Evolutionary conservation across 2,329 filamentous ascomycete species (phyloP), one percentile per base, ranked within the genome.

Genomic region (Sporothrix protearum): DNA sequence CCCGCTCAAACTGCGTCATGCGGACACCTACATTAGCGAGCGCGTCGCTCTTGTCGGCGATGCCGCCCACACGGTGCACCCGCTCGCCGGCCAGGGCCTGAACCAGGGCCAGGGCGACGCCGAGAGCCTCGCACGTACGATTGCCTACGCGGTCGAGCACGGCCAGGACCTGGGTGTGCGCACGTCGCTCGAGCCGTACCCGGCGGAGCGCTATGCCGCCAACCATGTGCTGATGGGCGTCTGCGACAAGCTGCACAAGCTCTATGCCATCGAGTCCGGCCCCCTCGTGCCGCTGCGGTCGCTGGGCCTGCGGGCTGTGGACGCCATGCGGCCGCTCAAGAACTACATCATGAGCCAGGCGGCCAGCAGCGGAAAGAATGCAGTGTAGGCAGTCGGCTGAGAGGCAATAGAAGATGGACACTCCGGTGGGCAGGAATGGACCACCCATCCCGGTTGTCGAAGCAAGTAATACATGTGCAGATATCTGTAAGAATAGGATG

Each of bases 101-200:
- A 99, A 99, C 78, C 92, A 96, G 77, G 96, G 96, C 1, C 91
- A 98, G 74, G 94, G 89, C 22, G 96, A 99, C 78, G 92, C 96
- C 0, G 90, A 93, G 76, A 91, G 91, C 69, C 87, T 99, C 0
- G 89, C 90, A 7, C 86, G 85, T 74, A 89, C 89, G 0, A 91
- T 99, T 68, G 88, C 89, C 73, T 90, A 90, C 75, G 92, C 93
- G 3, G 90, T 96, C 22, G 83, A 85, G 57, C 92, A 96, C 74
- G 96, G 96, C 0, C 92, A 94, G 84, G 96, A 99, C 78, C 87
- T 98, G 42, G 96, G 96, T 30, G 88, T 89, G 22, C 83, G 87
- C 47, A 86, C 96, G 80, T 90, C 91, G 4, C 84, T 99, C 33
- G 94, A 97, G 79, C 81, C 87, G 19, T 99, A 98, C 81, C 89